Evolutionary conservation across 495 filamentous ascomycete genomes (phyloP), one percentile per base, ranked within the genome.

Genomic region (Cryomyces minteri): DNA sequence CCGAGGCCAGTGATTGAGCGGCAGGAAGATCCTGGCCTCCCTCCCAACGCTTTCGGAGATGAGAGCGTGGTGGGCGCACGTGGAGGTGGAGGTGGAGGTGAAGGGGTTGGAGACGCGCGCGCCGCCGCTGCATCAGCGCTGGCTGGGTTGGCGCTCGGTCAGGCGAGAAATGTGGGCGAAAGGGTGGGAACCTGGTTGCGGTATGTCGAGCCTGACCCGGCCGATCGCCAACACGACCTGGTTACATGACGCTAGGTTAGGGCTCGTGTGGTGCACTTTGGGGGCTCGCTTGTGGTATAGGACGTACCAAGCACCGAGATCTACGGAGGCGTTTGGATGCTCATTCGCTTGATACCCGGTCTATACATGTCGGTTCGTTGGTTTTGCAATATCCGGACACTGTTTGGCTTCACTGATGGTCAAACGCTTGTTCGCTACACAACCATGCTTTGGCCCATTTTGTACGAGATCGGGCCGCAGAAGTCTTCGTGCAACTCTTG

Each of bases 151-250:
- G 53, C 53, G 12, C 44, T 37, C 2, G 51, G 56, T 48, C 52
- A 52, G 2, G 48, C 43, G 18, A 40, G 43, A 18, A 41, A 42
- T 5, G 56, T 51, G 2, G 54, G 50, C 14, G 54, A 48, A 40
- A 41, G 56, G 18, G 54, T 58, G 25, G 54, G 54, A 28, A 48
- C 47, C 10, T 58, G 56, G 56, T 46, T 56, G 11, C 47, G 47
- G 31, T 51, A 58, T 47, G 50, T 58, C 8, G 37, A 50, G 39
- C 5, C 49, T 32, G 56, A 56, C 39, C 31, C 40, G 6, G 52
- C 54, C 5, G 54, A 54, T 14, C 34, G 34, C 9, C 34, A 38
- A 38, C 34, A 38, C 1, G 12, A 9, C 34, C 9, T 38, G 9
- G 34, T 38, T 14, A 38, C 9, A 10, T 38, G 34, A 38, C 9